Percentiles rank a stretch among this genome's conserved stretches.
These are phyloP conservation scores for Aspergillus hiratsukae DNA, from an alignment of 2,329 filamentous ascomycete species.

Conservation along the genomic window DNA sequence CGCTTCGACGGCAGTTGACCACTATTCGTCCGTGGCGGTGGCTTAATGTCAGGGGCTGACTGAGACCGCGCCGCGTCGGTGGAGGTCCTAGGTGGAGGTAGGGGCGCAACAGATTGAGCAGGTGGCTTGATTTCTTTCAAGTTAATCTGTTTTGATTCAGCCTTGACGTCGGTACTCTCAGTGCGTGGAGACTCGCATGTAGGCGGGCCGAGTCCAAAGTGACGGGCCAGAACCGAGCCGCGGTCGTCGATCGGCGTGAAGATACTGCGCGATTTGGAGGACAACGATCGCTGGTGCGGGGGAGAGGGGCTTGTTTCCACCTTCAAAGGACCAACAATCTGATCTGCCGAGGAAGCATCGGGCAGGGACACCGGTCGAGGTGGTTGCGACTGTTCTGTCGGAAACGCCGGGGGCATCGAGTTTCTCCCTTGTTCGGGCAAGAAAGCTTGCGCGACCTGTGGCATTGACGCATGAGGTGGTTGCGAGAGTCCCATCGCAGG, in stretches of 20 bases:
- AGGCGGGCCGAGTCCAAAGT: slow-evolving; percentile 64
- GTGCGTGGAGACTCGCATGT: slow-evolving; percentile 44
- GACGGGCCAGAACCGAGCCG: slow-evolving; percentile 79
- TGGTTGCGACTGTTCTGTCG: slow-evolving; percentile 53
- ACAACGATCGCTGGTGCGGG: slow-evolving; percentile 58
- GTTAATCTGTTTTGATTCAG: slow-evolving; percentile 31
- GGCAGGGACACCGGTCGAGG: slow-evolving; percentile 59
- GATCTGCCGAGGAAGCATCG: slow-evolving; percentile 53
- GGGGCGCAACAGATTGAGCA: slow-evolving; percentile 53
- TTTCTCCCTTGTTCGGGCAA: slow-evolving; percentile 71
- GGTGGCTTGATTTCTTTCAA: slow-evolving; percentile 60
- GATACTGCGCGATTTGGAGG: slow-evolving; percentile 77
- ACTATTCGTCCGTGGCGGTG: slow-evolving; percentile 75
- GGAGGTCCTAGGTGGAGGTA: slow-evolving; percentile 48
- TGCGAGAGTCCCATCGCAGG: slow-evolving; percentile 26
- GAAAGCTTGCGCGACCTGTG: slow-evolving; percentile 62
- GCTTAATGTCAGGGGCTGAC: slow-evolving; percentile 64
- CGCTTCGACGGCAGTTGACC: slow-evolving; percentile 63
- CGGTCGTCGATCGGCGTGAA: slow-evolving; percentile 97
- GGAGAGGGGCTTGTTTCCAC: slow-evolving; percentile 43
- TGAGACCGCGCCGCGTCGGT: slow-evolving; percentile 42
- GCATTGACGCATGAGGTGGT: slow-evolving; percentile 38
- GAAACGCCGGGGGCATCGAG: slow-evolving; percentile 67
- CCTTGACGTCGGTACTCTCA: slow-evolving; percentile 36
- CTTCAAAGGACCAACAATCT: slow-evolving; percentile 40